phyloP scores from a whole-genome alignment of 1,284 basidiomycete species.

The Trametes polyzona region DNA sequence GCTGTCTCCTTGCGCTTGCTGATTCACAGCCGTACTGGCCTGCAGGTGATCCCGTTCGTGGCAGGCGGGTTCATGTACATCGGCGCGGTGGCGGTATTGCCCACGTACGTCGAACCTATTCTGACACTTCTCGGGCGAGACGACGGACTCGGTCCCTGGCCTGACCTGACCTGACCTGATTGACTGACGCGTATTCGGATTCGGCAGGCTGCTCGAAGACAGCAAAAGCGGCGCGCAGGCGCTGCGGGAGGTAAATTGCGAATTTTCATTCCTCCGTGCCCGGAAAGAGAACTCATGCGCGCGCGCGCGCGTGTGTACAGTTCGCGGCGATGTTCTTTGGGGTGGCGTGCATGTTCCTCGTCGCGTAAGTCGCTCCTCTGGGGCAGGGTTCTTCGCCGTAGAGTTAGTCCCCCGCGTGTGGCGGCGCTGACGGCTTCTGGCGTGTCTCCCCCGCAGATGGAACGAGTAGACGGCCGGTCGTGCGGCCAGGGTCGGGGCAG shows the following conservation, averaged over 20 bases:
- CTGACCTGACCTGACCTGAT: neutral
- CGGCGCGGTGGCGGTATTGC: slow-evolving; percentile 87
- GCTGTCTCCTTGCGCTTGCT: too few species aligned
- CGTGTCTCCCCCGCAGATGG: slow-evolving; percentile 59
- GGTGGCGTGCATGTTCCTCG: slow-evolving; percentile 85
- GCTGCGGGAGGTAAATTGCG: slow-evolving; percentile 73
- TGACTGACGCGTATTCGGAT: too few species aligned
- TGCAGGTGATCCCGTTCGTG: slow-evolving; percentile 86
- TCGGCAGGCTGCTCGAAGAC: slow-evolving; percentile 74
- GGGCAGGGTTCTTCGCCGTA: too few species aligned
- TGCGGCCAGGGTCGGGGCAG: slow-evolving; percentile 12
- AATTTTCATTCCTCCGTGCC: neutral
- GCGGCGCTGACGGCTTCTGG: slow-evolving; percentile 25
- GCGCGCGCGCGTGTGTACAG: slow-evolving; percentile 43
- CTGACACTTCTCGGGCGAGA: neutral
- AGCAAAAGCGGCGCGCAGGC: slow-evolving; percentile 87
- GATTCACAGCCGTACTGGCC: too few species aligned
- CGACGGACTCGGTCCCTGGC: neutral
- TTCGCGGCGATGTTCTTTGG: slow-evolving; percentile 90
- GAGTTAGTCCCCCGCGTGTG: neutral
- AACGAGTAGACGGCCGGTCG: slow-evolving; percentile 66
- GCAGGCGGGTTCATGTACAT: slow-evolving; percentile 94
- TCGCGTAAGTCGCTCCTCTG: slow-evolving; percentile 81
- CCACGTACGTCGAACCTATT: slow-evolving; percentile 62
- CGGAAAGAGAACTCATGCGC: slow-evolving; percentile 19